Evolutionary conservation across 371 early-diverging fungal species (phyloP).

Genomic region (Saksenaea oblongispora): DNA sequence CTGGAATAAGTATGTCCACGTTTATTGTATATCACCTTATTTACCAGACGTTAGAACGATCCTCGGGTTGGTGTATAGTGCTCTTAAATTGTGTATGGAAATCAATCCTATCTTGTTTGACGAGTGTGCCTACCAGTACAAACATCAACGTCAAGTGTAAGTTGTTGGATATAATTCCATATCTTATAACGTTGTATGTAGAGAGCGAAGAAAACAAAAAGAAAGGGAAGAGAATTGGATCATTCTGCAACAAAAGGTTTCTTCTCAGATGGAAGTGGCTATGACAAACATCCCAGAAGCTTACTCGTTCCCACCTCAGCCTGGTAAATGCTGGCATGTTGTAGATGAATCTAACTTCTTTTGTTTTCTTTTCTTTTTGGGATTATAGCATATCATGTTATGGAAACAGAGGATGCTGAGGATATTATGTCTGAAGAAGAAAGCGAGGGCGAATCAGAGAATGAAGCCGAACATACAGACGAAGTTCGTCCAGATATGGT

Average conservation of each 20-base stretch:
- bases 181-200: slow-evolving; percentile 22
- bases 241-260: slow-evolving; percentile 67
- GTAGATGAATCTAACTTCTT: slow-evolving; percentile 1
- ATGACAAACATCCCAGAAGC: slow-evolving; percentile 17
- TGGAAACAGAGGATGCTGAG: slow-evolving; percentile 36
- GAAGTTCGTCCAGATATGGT: slow-evolving; percentile 53
- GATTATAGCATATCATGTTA: slow-evolving; percentile 2
- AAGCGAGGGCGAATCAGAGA: slow-evolving; percentile 20
- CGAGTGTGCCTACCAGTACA: slow-evolving; percentile 85
- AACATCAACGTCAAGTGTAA: slow-evolving; percentile 80
- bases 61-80: slow-evolving; percentile 92
- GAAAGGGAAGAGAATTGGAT: slow-evolving; percentile 87
- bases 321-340: slow-evolving; percentile 20
- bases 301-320: slow-evolving; percentile 32
- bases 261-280: slow-evolving; percentile 34
- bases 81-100: slow-evolving; percentile 94
- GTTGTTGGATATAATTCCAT: slow-evolving; percentile 17
- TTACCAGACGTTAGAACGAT: slow-evolving; percentile 68
- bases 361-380: neutral
- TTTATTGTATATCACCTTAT: neutral
- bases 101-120: slow-evolving; percentile 93
- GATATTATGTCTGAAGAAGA: slow-evolving; percentile 31
- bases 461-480: slow-evolving; percentile 31
- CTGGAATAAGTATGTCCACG: slow-evolving; percentile 86
- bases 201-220: slow-evolving; percentile 83